Base-by-base conservation (phyloP, 345 rosid genomes). In the Citrus hindsii region DNA sequence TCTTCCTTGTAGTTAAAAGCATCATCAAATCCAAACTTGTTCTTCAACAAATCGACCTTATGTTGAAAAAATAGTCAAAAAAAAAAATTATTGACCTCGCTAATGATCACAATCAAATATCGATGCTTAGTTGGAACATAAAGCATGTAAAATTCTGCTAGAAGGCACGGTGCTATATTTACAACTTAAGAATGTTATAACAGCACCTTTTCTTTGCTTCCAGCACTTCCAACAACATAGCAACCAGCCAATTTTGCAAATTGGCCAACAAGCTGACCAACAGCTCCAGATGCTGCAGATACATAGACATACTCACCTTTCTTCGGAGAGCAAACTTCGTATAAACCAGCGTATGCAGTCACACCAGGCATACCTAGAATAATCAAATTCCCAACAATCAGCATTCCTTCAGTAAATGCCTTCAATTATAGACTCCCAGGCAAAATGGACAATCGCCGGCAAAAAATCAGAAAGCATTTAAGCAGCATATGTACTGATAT, bases 1-100 rank as follows among this genome's bases (percentile, higher is more conserved):
- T 91, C 92, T 70, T 90, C 92, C 70, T 93, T 93, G 79, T 93
- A 91, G 87, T 93, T 91, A 84, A 91, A 90, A 80, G 94, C 95
- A 38, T 83, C 94, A 74, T 93, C 86, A 73, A 91, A 91, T 59
- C 95, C 92, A 62, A 93, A 83, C 84, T 88, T 90, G 66, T 65
- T 85, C 87, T 81, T 90, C 48, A 91, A 80, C 37, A 93, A 80
- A 64, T 91, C 89, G 72, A 93, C 95, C 93, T 93, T 55, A 27
- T 1, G 21, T 22, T 6, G 16, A 4, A 51, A 35, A 55, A 64
- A 62, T 25, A 61, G 2, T 70, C 21, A 30, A 2, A 38, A 24
- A 76, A 32, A 24, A 0, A 28, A 28, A 9, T 27, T n/a, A 7
- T 6, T 61, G 18, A 67, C 5, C 14, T 35, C 2, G 7, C 10